A percentile compares a stretch with the other conserved stretches of the same genome.
phyloP scores from a whole-genome alignment of 169 alveolate species.

The Plasmodium billcollinsi region DNA sequence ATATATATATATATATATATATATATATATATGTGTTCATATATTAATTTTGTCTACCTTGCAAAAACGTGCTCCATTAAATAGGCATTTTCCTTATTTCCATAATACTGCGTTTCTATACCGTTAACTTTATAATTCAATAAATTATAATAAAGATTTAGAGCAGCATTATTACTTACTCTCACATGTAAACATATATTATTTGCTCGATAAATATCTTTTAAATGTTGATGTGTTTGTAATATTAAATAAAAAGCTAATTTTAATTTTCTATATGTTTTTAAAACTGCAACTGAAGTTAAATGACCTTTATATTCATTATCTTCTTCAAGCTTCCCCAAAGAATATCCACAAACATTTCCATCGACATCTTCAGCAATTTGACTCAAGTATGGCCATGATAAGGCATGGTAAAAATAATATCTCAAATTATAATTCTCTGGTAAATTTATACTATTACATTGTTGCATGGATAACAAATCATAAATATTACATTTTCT shows the following conservation, averaged over 20 bases:
- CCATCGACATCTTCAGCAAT: conserved; percentile 79
- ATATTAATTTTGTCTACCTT: conserved; percentile 11
- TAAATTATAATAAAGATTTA: conserved; percentile 76
- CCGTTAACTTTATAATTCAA: conserved; percentile 84
- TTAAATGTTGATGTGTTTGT: conserved; percentile 80
- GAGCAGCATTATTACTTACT: conserved; percentile 85
- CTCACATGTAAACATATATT: conserved; percentile 81
- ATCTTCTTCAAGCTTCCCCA: conserved; percentile 87
- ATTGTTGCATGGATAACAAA: conserved; percentile 81
- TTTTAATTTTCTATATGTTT: conserved; percentile 81
- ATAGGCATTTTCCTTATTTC: conserved; percentile 87
- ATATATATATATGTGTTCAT: background rate
- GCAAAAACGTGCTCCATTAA: conserved; percentile 78
- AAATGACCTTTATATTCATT: conserved; percentile 85
- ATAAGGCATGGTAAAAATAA: conserved; percentile 94
- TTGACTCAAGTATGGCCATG: conserved; percentile 95
- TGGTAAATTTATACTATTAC: conserved; percentile 84
- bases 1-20: background rate
- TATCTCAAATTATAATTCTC: conserved; percentile 96
- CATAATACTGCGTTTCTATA: conserved; percentile 79
- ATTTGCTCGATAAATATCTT: conserved; percentile 52
- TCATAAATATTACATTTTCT: conserved; percentile 84
- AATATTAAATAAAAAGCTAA: conserved; percentile 80
- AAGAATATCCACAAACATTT: conserved; percentile 85
- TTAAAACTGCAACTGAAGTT: conserved; percentile 86